These are phyloP conservation scores for Penicillium sp. DNA, from an alignment of 2,329 filamentous ascomycete species.

Conservation along the genomic window DNA sequence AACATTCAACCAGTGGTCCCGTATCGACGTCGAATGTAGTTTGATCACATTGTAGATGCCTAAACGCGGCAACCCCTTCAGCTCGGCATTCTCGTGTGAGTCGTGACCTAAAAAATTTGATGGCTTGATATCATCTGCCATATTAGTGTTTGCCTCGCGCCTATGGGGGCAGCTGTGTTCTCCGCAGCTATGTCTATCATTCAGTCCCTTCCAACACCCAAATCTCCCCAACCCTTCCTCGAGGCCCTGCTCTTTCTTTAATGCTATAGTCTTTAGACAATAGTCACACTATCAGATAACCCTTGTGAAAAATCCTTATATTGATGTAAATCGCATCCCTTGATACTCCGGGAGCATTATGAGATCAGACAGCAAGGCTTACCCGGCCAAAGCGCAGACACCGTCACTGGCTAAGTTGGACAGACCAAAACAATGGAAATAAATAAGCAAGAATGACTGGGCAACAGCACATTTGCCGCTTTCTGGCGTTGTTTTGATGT, in stretches of 20 bases:
- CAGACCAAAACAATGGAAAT: not conserved
- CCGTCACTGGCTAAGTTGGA: not conserved
- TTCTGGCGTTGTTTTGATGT: not conserved
- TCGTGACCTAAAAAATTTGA: slow-evolving; percentile 1
- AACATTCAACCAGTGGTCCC: not conserved
- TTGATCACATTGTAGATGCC: slow-evolving; percentile 3
- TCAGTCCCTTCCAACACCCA: not conserved
- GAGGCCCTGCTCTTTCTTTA: not conserved
- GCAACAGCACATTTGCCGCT: not conserved
- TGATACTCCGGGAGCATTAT: not conserved
- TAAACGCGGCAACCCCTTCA: slow-evolving; percentile 11
- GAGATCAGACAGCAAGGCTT: slow-evolving; percentile 4
- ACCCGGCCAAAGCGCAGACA: not conserved
- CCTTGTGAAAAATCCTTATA: not conserved
- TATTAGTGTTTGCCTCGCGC: not conserved
- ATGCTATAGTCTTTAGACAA: not conserved
- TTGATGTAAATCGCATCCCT: slow-evolving; percentile 4
- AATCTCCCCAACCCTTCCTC: not conserved
- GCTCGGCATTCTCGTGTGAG: slow-evolving; percentile 6
- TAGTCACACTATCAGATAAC: not conserved
- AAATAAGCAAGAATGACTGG: not conserved
- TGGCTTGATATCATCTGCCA: slow-evolving; percentile 1
- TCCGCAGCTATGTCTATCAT: not conserved
- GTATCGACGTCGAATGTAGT: not conserved
- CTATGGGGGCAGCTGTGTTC: not conserved